phyloP scores from a whole-genome alignment of 2,329 filamentous ascomycete species.

The Fusarium sacchari region DNA sequence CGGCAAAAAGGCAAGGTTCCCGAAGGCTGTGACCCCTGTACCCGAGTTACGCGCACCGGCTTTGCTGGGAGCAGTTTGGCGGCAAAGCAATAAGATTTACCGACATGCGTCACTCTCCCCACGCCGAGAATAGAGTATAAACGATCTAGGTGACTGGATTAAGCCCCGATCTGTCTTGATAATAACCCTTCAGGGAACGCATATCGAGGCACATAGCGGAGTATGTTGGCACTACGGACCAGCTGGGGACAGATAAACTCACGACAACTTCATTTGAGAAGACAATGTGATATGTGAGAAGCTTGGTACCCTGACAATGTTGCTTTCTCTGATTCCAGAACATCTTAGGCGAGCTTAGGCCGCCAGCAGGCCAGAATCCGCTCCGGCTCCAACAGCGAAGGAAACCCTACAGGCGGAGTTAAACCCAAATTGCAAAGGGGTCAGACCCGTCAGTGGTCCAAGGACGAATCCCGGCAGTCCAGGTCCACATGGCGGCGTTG shows the following conservation, averaged over 20 bases:
- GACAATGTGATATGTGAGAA: no score
- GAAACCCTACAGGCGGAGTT: not conserved
- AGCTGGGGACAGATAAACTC: not conserved
- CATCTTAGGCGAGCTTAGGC: not conserved
- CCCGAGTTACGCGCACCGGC: not conserved
- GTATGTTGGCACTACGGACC: not conserved
- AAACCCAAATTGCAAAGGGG: not conserved
- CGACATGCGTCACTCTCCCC: not conserved
- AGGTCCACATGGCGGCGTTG: not conserved
- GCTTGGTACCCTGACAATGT: fast-evolving
- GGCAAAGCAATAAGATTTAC: not conserved
- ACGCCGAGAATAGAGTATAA: not conserved
- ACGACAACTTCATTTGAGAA: not conserved
- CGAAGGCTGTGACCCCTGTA: not conserved
- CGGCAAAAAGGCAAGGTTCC: not conserved
- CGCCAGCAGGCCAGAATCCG: not conserved
- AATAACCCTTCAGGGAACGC: fast-evolving
- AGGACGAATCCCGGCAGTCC: not conserved
- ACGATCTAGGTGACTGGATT: not conserved
- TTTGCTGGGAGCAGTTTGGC: not conserved
- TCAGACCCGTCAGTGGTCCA: not conserved
- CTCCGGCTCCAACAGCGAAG: not conserved
- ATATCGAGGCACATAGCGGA: not conserved
- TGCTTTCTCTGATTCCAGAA: not conserved
- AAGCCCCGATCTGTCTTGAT: not conserved